phyloP scores from a whole-genome alignment of 83 land plant genomes.

The Larix sibirica region DNA sequence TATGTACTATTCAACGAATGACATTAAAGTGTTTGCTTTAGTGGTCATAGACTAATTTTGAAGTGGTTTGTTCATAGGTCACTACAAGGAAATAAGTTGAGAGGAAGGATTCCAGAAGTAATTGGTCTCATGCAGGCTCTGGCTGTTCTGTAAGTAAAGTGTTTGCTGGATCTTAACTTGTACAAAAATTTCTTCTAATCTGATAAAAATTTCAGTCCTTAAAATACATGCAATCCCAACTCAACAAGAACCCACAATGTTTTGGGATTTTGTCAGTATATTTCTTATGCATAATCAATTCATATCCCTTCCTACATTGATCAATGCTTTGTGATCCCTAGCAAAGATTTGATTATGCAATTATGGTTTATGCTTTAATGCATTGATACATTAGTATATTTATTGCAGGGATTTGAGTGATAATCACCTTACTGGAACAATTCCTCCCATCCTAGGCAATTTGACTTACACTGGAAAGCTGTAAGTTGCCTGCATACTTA shows the following conservation, averaged over 20 bases:
- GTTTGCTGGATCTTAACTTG: neutral
- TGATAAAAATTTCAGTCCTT: neutral
- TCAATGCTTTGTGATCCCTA: neutral
- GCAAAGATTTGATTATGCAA: neutral
- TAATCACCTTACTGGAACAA: constrained; percentile 75
- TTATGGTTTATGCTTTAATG: neutral
- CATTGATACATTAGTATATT: neutral
- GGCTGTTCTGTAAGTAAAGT: constrained; percentile 84
- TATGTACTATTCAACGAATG: too few relatives aligned
- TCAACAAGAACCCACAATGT: neutral
- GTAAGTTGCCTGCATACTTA: constrained; percentile 44
- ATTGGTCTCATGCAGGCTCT: constrained; percentile 99
- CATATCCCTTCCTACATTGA: neutral
- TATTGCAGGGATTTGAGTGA: constrained; percentile 84
- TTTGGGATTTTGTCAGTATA: neutral
- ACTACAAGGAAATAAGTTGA: constrained; percentile 77
- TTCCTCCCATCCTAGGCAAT: constrained; percentile 93
- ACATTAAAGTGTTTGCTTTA: neutral
- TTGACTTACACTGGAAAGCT: constrained; percentile 89
- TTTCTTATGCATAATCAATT: neutral
- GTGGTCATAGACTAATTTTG: neutral
- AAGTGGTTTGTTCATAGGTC: constrained; percentile 45
- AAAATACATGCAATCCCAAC: neutral
- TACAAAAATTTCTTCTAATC: neutral
- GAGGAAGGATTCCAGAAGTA: constrained; percentile 89